phyloP scores from a whole-genome alignment of 1,284 basidiomycete species.

The Phellopilus nigrolimitatus region DNA sequence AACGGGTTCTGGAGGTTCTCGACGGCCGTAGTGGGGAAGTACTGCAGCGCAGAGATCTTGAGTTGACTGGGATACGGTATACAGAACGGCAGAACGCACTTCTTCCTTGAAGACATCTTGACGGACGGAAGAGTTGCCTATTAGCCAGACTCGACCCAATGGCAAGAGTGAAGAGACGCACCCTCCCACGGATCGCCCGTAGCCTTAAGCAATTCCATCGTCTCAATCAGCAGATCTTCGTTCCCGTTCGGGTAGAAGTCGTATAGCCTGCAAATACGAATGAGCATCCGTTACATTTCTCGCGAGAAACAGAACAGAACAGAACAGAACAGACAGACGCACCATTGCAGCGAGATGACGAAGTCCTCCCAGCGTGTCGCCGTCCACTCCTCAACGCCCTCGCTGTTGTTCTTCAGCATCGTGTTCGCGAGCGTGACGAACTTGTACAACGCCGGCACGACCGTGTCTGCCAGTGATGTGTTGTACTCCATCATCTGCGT shows the following conservation, averaged over 20 bases:
- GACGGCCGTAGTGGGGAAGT: constrained; percentile 37
- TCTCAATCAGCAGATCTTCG: constrained; percentile 47
- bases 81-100: constrained; percentile 19
- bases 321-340: too few relatives aligned
- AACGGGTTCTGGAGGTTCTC: constrained; percentile 33
- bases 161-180: background rate
- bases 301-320: too few relatives aligned
- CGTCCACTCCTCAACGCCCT: constrained; percentile 50
- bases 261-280: constrained; percentile 54
- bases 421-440: constrained; percentile 51
- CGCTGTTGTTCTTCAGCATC: constrained; percentile 47
- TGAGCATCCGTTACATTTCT: too few relatives aligned
- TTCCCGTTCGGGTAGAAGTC: constrained; percentile 48
- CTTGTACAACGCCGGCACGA: constrained; percentile 46
- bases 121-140: too few relatives aligned
- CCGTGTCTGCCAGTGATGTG: constrained; percentile 37
- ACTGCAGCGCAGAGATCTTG: constrained; percentile 28
- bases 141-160: too few relatives aligned
- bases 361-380: constrained; percentile 57
- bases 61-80: constrained; percentile 32
- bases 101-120: constrained; percentile 29
- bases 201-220: constrained; percentile 48
- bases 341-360: constrained; percentile 51
- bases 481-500: constrained; percentile 52
- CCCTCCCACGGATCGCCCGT: constrained; percentile 50